Evolutionary conservation across 2,329 filamentous ascomycete species (phyloP).

Genomic region (Fusarium sacchari): DNA sequence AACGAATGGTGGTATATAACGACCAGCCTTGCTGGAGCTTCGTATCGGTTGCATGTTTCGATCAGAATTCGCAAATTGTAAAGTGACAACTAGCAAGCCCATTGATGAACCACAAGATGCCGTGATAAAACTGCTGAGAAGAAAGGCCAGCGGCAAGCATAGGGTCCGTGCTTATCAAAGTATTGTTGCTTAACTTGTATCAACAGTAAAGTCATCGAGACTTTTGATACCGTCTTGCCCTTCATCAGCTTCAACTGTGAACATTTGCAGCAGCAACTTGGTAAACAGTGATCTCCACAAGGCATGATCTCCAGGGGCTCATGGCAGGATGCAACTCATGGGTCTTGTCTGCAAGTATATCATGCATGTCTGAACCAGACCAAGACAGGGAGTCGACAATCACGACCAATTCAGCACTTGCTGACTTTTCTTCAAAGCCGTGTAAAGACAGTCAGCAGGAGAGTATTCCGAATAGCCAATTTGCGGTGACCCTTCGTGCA

Average conservation of each 20-base stretch:
- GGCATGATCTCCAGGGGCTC: not conserved
- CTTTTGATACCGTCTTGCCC: not conserved
- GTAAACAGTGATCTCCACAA: not conserved
- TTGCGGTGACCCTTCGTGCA: not conserved
- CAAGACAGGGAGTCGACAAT: not conserved
- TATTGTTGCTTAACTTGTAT: not conserved
- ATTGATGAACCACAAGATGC: not conserved
- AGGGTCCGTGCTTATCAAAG: not conserved
- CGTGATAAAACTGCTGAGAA: not conserved
- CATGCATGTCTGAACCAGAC: not conserved
- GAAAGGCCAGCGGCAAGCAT: not conserved
- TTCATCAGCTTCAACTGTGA: not conserved
- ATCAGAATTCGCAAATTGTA: not conserved
- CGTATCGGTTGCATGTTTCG: not conserved
- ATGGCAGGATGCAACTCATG: not conserved
- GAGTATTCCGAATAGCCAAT: too few species aligned
- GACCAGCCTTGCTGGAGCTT: not conserved
- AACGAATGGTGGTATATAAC: not conserved
- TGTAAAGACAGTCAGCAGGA: not conserved
- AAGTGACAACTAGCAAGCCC: not conserved
- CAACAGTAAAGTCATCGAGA: not conserved
- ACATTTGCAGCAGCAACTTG: not conserved
- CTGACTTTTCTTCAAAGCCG: not conserved
- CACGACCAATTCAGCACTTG: constrained; percentile 11
- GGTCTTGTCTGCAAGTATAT: not conserved